Percentiles rank a stretch among this genome's conserved stretches.
phyloP scores from a whole-genome alignment of 441 rosid genomes.

The Brassica hybrid region DNA sequence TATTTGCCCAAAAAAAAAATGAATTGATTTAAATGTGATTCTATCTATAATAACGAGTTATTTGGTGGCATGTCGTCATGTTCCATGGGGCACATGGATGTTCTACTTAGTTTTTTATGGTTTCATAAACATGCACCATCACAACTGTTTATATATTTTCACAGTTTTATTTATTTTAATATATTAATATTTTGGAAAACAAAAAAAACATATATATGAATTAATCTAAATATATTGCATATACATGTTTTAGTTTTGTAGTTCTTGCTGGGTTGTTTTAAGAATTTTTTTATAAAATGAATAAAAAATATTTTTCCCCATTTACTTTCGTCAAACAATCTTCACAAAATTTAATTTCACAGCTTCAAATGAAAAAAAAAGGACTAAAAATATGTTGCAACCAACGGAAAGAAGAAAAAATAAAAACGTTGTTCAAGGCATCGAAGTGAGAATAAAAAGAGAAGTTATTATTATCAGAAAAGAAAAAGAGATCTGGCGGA shows the following conservation, averaged over 20 bases:
- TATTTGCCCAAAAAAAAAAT: too few relatives aligned
- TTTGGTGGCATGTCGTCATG: constrained; percentile 32
- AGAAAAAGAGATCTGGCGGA: constrained; percentile 48
- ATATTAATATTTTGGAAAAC: not conserved
- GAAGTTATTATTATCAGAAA: constrained; percentile 10
- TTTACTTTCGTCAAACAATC: not conserved
- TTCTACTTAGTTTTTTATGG: not conserved
- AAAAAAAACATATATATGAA: not conserved
- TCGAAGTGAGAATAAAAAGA: not conserved
- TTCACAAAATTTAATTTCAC: not conserved
- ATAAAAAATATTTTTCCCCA: not conserved
- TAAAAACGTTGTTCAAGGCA: constrained; percentile 12
- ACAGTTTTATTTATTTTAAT: not conserved
- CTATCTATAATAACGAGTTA: not conserved
- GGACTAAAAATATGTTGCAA: not conserved
- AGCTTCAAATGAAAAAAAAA: not conserved
- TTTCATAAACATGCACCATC: constrained; percentile 14
- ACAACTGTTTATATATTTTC: constrained; percentile 3
- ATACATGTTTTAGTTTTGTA: not conserved
- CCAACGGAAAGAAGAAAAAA: not conserved
- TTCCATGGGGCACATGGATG: constrained; percentile 25
- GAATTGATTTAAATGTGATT: not conserved
- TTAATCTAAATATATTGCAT: not conserved
- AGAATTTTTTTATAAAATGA: too few relatives aligned
- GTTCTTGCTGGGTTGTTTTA: not conserved